Conservation (phyloP, 805 yeast genomes). For the Candida maris region DNA sequence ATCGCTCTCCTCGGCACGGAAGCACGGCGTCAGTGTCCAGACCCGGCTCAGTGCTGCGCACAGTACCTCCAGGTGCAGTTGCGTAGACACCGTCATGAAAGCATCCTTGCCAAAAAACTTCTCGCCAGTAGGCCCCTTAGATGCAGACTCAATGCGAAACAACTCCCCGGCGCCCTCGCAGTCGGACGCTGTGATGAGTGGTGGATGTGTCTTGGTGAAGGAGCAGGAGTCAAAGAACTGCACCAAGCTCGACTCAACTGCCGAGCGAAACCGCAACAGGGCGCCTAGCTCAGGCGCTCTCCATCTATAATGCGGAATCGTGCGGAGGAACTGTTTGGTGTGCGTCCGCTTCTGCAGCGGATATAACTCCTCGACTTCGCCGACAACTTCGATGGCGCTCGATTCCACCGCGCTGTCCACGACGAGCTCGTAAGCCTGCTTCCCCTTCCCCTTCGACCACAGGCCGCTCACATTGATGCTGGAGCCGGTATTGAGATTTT, state of each 20-base stretch:
- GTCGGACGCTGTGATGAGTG: slow-evolving; percentile 82
- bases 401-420: slow-evolving; percentile 29
- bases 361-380: slow-evolving; percentile 58
- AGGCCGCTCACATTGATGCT: slow-evolving; percentile 28
- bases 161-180: slow-evolving; percentile 98
- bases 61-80: slow-evolving; percentile 81
- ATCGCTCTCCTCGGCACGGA: slow-evolving; percentile 88
- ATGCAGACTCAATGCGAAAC: slow-evolving; percentile 49
- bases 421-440: slow-evolving; percentile 51
- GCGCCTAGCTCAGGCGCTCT: slow-evolving; percentile 64
- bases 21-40: slow-evolving; percentile 89
- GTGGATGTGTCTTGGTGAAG: slow-evolving; percentile 78
- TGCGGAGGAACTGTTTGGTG: slow-evolving; percentile 61
- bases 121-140: slow-evolving; percentile 20
- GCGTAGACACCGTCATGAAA: slow-evolving; percentile 85
- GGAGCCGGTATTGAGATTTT: slow-evolving; percentile 37
- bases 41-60: slow-evolving; percentile 73
- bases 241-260: slow-evolving; percentile 50
- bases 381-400: slow-evolving; percentile 44
- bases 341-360: slow-evolving; percentile 84
- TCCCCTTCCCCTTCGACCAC: slow-evolving; percentile 45
- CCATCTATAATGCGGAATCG: slow-evolving; percentile 75
- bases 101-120: slow-evolving; percentile 64
- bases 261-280: slow-evolving; percentile 68
- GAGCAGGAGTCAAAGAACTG: slow-evolving; percentile 50